Conservation (phyloP, 2,329 filamentous ascomycete species). For the Penicillium sclerotiorum region DNA sequence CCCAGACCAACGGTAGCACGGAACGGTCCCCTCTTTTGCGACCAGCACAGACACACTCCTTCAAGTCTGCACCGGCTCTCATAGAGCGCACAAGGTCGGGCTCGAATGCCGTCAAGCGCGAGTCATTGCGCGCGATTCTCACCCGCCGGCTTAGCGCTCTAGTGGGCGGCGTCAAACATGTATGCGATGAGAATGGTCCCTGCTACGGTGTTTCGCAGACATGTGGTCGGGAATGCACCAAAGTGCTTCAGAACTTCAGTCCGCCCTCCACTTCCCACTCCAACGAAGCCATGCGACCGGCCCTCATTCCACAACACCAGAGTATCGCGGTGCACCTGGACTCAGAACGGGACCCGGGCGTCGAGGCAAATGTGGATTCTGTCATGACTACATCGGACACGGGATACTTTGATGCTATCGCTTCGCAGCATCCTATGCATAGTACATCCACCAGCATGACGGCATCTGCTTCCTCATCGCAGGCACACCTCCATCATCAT, state of each 20-base stretch:
- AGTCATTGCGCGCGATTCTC: conserved; percentile 40
- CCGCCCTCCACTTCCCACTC: conserved; percentile 9
- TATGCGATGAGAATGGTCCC: conserved; percentile 60
- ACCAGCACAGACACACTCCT: conserved; percentile 11
- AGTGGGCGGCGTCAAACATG: conserved; percentile 51
- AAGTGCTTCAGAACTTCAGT: conserved; percentile 33
- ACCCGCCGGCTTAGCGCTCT: conserved; percentile 51
- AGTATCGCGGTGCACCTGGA: conserved; percentile 22
- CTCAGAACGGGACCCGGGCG: conserved; percentile 12
- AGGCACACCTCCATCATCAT: background rate
- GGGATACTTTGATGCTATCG: conserved; percentile 18
- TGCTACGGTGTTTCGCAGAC: conserved; percentile 65
- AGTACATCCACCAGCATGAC: background rate
- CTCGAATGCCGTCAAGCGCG: conserved; percentile 21
- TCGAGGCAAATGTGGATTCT: conserved; percentile 5
- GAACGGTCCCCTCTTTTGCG: conserved; percentile 37
- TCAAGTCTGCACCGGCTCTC: conserved; percentile 28
- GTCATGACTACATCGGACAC: conserved; percentile 3
- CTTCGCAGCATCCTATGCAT: conserved; percentile 11
- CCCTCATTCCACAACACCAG: conserved; percentile 14
- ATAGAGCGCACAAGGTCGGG: conserved; percentile 16
- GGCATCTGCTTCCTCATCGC: conserved; percentile 3
- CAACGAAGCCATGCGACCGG: conserved; percentile 20
- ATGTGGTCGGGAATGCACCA: conserved; percentile 64
- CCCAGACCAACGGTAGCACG: conserved; percentile 17